Conservation (phyloP, 2,329 filamentous ascomycete genomes). For the Didymella lethalis region DNA sequence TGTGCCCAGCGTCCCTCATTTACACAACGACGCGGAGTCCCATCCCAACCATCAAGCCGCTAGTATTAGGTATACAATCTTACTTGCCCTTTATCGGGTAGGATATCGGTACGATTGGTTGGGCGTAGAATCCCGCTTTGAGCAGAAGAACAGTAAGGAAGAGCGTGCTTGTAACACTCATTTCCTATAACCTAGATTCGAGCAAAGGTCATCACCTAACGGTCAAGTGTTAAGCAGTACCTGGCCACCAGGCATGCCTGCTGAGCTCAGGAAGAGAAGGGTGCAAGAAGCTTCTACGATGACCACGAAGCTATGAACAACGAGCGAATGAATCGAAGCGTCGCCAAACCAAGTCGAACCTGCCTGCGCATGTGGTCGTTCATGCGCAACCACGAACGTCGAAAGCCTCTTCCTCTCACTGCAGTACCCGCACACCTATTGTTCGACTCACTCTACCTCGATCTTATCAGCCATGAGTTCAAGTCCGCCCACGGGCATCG, state of each 20-base stretch:
- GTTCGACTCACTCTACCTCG: neutral
- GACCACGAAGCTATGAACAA: neutral
- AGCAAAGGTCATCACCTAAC: neutral
- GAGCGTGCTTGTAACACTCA: neutral
- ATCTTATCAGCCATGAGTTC: neutral
- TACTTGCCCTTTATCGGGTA: neutral
- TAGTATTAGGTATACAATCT: neutral
- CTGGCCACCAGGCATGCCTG: neutral
- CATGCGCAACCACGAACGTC: neutral
- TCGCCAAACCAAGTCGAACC: neutral
- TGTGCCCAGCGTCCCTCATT: neutral
- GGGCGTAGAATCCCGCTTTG: neutral
- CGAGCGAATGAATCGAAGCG: neutral
- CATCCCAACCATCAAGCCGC: neutral
- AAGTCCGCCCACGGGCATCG: constrained; percentile 2
- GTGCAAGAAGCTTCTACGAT: constrained; percentile 2
- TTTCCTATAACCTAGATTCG: neutral
- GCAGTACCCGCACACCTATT: neutral
- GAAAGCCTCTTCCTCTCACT: neutral
- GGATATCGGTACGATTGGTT: neutral
- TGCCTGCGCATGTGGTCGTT: neutral
- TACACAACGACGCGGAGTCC: neutral
- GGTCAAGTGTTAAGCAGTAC: neutral
- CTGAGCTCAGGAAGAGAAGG: neutral
- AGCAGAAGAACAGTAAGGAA: neutral